phyloP scores from a whole-genome alignment of 2,329 filamentous ascomycete genomes.

The Stemphylium beticola region DNA sequence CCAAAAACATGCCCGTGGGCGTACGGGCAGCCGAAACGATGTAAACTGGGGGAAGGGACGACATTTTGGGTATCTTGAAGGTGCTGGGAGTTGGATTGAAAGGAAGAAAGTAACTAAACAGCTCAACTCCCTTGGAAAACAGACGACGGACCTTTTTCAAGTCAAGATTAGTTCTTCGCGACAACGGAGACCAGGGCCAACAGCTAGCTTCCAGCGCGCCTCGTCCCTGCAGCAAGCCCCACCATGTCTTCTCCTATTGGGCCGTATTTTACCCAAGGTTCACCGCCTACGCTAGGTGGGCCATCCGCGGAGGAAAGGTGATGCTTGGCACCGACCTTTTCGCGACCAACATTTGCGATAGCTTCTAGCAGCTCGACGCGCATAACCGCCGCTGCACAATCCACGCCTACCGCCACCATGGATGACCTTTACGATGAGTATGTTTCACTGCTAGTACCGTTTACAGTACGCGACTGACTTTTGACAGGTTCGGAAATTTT shows the following conservation, averaged over 20 bases:
- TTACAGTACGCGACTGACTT: constrained; percentile 22
- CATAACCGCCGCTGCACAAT: constrained; percentile 20
- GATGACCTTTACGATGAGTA: constrained; percentile 98
- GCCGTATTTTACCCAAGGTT: constrained; percentile 14
- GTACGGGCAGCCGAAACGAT: constrained; percentile 93
- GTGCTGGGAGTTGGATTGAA: constrained; percentile 2
- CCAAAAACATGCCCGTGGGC: constrained; percentile 91
- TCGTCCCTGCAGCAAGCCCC: constrained; percentile 22
- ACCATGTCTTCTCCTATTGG: constrained; percentile 24
- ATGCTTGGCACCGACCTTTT: constrained; percentile 11
- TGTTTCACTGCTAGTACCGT: constrained; percentile 5
- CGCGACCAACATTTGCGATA: constrained; percentile 37
- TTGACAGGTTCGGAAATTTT: constrained; percentile 88
- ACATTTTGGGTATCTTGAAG: constrained; percentile 62
- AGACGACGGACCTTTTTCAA: constrained; percentile 24
- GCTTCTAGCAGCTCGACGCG: constrained; percentile 31
- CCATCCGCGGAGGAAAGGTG: neutral
- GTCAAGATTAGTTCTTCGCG: constrained; percentile 22
- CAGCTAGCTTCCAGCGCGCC: neutral
- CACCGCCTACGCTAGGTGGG: constrained; percentile 32
- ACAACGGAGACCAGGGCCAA: constrained; percentile 17
- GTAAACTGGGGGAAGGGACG: constrained; percentile 85
- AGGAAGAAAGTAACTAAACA: constrained; percentile 2
- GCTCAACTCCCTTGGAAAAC: constrained; percentile 2
- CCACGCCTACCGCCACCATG: constrained; percentile 61